Base-by-base conservation (phyloP, 1,284 basidiomycete genomes). In the Schizophyllum commune region DNA sequence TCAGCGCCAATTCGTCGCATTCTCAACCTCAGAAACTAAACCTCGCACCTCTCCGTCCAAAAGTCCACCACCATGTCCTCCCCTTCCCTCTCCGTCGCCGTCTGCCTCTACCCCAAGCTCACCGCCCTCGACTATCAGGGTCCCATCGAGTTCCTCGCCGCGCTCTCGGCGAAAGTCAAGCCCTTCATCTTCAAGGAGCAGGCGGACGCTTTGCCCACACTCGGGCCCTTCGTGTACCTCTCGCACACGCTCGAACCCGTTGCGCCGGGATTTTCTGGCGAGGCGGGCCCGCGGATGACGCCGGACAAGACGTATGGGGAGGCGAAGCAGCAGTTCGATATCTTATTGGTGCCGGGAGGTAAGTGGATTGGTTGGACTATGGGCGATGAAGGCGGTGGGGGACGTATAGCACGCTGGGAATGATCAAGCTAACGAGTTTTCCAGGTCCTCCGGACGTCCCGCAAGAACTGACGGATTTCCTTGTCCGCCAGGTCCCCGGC, bases 41-140 rank as follows among this genome's bases (percentile, higher is more conserved):
- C n/a, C n/a, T n/a, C n/a, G n/a, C n/a, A n/a, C n/a, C n/a, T n/a
- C n/a, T n/a, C n/a, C n/a, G n/a, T n/a, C n/a, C n/a, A n/a, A n/a
- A n/a, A n/a, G n/a, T n/a, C n/a, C n/a, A n/a, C n/a, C 34, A 39
- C 34, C 34, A 39, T 39, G 34, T 39, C 34, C 34, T 7, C 61
- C 60, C 63, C 60, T 54, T 62, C 57, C 21, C 62, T 69, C 11
- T 62, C 59, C 21, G 57, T 72, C n/a, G 72, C 70, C 5, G 67
- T 73, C 27, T 74, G 72, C 59, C 65, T 73, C 34, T 72, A 67
- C 57, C 68, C 68, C 17, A 65, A 64, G 15, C 68, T 71, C n/a
- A 69, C n/a, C n/a, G n/a, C n/a, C n/a, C n/a, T n/a, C n/a, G n/a
- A n/a, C n/a, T n/a, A n/a, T n/a, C n/a, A n/a, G 65, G 72, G 72